phyloP scores from a whole-genome alignment of 2,329 filamentous ascomycete species.

The Zymoseptoria ardabiliae region DNA sequence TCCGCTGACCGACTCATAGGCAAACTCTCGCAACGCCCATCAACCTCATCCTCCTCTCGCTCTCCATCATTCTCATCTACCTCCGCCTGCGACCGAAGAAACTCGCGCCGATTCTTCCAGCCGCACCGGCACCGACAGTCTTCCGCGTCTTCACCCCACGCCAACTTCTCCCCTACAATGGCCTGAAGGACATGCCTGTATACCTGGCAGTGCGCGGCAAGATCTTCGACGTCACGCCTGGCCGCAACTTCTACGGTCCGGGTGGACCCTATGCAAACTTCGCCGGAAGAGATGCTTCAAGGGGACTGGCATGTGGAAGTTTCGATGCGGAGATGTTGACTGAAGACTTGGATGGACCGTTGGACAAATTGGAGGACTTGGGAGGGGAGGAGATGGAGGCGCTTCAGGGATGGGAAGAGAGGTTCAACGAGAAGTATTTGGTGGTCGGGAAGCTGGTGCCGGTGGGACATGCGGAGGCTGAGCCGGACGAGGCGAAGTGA shows the following conservation, averaged over 20 bases:
- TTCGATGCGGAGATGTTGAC: constrained; percentile 96
- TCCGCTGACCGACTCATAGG: constrained; percentile 28
- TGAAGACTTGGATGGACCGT: constrained; percentile 73
- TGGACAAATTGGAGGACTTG: constrained; percentile 69
- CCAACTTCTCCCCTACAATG: constrained; percentile 81
- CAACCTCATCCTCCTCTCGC: constrained; percentile 53
- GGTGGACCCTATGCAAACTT: constrained; percentile 95
- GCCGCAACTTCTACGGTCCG: constrained; percentile 91
- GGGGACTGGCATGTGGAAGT: constrained; percentile 81
- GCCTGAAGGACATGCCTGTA: constrained; percentile 63
- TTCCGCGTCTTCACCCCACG: constrained; percentile 79
- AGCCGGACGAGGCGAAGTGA: constrained; percentile 28
- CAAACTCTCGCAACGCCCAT: constrained; percentile 52
- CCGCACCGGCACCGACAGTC: constrained; percentile 62
- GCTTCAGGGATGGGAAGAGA: constrained; percentile 83
- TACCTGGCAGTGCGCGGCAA: constrained; percentile 86
- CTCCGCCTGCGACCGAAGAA: constrained; percentile 51
- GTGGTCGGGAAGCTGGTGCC: constrained; percentile 83
- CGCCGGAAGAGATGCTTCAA: constrained; percentile 80
- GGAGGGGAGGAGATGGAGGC: constrained; percentile 72
- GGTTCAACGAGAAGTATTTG: constrained; percentile 88
- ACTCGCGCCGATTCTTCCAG: constrained; percentile 42
- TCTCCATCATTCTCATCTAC: constrained; percentile 52
- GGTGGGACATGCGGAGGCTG: constrained; percentile 48
- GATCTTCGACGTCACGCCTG: constrained; percentile 82